These are phyloP conservation scores for Kazachstania kunashirensis DNA, from an alignment of 805 yeast genomes.

Conservation along the genomic window DNA sequence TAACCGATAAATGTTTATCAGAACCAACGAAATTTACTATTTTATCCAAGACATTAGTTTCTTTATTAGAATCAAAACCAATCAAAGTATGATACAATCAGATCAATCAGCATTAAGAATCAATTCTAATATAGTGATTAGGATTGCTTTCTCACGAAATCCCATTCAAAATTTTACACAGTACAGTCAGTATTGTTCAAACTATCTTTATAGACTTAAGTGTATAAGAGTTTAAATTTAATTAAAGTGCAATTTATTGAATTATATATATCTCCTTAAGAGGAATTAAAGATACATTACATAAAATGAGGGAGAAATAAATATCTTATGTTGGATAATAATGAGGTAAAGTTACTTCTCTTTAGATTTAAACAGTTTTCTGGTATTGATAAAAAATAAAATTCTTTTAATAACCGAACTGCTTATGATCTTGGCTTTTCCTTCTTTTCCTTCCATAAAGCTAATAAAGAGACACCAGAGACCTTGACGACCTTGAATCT, in stretches of 20 bases:
- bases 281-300: conserved; percentile 2
- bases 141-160: too few relatives aligned
- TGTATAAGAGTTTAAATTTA: too few relatives aligned
- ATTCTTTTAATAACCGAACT: neutral
- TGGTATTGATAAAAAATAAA: neutral
- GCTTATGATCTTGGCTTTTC: conserved; percentile 99
- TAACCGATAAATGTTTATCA: conserved; percentile 20
- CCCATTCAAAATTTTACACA: too few relatives aligned
- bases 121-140: too few relatives aligned
- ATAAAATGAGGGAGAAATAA: neutral
- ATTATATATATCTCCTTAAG: neutral
- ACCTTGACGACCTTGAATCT: conserved; percentile 99
- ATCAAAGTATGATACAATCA: too few relatives aligned
- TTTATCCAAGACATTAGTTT: conserved; percentile 10
- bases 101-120: too few relatives aligned
- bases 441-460: conserved; percentile 99
- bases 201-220: neutral
- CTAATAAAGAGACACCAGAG: conserved; percentile 98
- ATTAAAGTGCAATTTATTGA: conserved; percentile 1
- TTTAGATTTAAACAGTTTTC: too few relatives aligned
- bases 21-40: conserved; percentile 8
- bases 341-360: too few relatives aligned
- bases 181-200: too few relatives aligned
- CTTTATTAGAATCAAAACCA: conserved; percentile 1
- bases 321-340: neutral